Conservation (phyloP, 768 basidiomycete species). For the Dentipellis sp. region DNA sequence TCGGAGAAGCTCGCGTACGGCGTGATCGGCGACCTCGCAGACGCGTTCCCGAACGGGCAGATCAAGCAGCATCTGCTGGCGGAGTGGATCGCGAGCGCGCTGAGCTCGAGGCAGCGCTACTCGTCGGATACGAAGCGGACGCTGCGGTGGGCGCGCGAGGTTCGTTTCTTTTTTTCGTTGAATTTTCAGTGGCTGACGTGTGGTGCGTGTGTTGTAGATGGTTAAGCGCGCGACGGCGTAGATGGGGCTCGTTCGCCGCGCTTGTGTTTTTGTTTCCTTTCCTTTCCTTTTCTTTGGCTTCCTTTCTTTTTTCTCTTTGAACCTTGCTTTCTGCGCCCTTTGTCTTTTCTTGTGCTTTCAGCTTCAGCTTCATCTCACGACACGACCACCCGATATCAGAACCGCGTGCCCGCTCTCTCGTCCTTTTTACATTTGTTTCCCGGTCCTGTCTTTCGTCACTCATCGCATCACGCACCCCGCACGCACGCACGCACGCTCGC, state of each 20-base stretch:
- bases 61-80: conserved; percentile 71
- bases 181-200: background rate
- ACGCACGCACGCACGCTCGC: too few species aligned
- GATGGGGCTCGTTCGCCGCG: background rate
- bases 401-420: background rate
- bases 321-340: conserved; percentile 21
- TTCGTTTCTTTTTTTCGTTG: conserved; percentile 26
- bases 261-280: conserved; percentile 5
- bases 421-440: conserved; percentile 27
- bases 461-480: background rate
- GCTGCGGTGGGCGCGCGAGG: conserved; percentile 90
- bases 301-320: conserved; percentile 23
- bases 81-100: conserved; percentile 69
- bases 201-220: conserved; percentile 37
- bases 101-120: conserved; percentile 68
- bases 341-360: too few species aligned
- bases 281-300: conserved; percentile 13
- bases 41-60: conserved; percentile 73
- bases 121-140: conserved; percentile 78
- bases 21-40: conserved; percentile 88
- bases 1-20: conserved; percentile 73
- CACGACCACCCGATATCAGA: background rate
- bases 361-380: background rate
- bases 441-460: conserved; percentile 22
- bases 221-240: conserved; percentile 59